Conservation (phyloP, 106 monocot genomes). For the Dendrobium chrysotoxum region DNA sequence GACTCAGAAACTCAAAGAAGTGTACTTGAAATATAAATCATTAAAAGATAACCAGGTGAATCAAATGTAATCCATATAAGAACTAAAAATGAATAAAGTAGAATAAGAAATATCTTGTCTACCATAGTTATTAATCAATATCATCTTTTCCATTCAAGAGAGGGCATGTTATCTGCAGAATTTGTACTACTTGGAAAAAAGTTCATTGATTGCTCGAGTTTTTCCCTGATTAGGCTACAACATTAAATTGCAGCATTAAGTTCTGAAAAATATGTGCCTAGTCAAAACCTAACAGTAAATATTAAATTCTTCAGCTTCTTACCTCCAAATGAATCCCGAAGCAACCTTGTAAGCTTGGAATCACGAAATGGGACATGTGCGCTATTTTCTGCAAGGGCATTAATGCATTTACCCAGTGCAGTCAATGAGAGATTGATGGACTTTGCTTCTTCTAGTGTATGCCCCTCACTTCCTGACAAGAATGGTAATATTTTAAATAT, state of each 20-base stretch:
- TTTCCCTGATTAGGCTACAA: not conserved
- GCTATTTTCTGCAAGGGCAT: constrained; percentile 94
- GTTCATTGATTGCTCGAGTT: not conserved
- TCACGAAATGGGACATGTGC: constrained; percentile 97
- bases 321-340: constrained; percentile 99
- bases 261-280: not conserved
- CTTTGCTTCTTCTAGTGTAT: constrained; percentile 95
- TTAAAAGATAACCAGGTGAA: not conserved
- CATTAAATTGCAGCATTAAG: not conserved
- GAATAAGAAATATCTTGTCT: not conserved
- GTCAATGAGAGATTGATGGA: constrained; percentile 93
- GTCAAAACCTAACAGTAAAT: not conserved
- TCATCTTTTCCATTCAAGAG: not conserved
- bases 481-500: constrained; percentile 4
- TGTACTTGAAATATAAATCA: not conserved
- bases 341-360: constrained; percentile 92
- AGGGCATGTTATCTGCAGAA: not conserved
- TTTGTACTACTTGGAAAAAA: not conserved
- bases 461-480: constrained; percentile 86
- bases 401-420: constrained; percentile 95
- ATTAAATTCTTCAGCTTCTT: constrained; percentile 12
- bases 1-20: not conserved
- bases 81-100: not conserved
- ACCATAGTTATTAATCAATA: not conserved
- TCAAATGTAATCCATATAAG: not conserved